Base-by-base conservation (phyloP, 2,329 filamentous ascomycete species). In the Cercospora zeina region DNA sequence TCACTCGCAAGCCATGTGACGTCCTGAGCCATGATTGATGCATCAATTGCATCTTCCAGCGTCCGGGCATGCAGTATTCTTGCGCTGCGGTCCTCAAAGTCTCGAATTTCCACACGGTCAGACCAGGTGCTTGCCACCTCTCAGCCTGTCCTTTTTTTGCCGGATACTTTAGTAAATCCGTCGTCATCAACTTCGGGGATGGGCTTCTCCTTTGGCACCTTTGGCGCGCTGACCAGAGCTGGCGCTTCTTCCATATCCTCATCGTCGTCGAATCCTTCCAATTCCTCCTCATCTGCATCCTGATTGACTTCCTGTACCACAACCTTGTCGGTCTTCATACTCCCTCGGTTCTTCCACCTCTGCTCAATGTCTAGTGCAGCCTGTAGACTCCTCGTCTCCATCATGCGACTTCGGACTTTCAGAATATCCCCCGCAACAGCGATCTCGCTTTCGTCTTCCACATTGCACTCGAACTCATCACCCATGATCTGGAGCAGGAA, bases 401-500 rank as follows among this genome's bases (percentile, higher is more conserved):
- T 86, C 73, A 87, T 86, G 72, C 89, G 83, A 62, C 81, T 80
- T 70, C 87, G 82, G 66, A 93, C 78, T 57, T 82, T 81, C 75
- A 96, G 78, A 62, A 97, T 90, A 69, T 87, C 82, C 62, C 81
- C 80, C 9, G 92, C 92, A 6, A 96, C 85, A 60, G 88, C 84
- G 58, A 84, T 86, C 34, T 87, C 89, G 53, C 88, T 93, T 70
- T 92, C 93, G 76, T 99, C 95, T 72, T 97, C 95, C 30, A 97
- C 85, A 61, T 90, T 88, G 59, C 95, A 89, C 71, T 96, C 92
- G 72, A 97, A 99, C 77, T 99, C 95, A 78, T 97, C 58, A 13
- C 51, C 50, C 58, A 60, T 60, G 14, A 60, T 49, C 34, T 60
- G 58, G 14, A 60, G 49, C 11, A 60, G 14, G 39, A 54, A 55